Evolutionary conservation across 2,329 filamentous ascomycete species (phyloP).

Genomic region (Trichoderma guizhouense): DNA sequence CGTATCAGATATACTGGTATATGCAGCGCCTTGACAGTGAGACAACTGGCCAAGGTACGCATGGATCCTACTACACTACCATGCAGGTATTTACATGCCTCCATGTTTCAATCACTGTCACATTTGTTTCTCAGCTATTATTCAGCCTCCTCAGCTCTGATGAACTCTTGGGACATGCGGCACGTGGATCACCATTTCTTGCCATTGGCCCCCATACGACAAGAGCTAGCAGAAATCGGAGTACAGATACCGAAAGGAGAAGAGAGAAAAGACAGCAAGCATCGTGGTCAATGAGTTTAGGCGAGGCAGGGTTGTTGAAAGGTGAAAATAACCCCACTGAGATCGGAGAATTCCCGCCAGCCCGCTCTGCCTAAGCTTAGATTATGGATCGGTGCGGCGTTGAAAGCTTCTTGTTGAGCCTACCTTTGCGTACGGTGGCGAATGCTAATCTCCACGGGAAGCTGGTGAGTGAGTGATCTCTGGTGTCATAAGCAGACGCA

Average conservation of each 20-base stretch:
- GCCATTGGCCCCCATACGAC: background rate
- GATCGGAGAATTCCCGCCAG: conserved; percentile 1
- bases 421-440: background rate
- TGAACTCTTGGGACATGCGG: background rate
- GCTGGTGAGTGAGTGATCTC: background rate
- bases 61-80: background rate
- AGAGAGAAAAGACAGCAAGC: background rate
- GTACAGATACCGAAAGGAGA: background rate
- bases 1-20: background rate
- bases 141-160: too few relatives aligned
- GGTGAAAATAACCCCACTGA: background rate
- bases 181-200: background rate
- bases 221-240: background rate
- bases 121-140: background rate
- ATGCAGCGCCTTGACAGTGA: background rate
- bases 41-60: background rate
- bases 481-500: background rate
- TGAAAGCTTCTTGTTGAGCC: background rate
- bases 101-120: background rate
- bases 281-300: background rate
- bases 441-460: background rate
- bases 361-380: background rate
- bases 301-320: background rate
- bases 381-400: background rate
- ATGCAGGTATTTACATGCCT: background rate